A percentile compares a stretch with the other conserved stretches of the same genome.
Evolutionary conservation across 2,329 filamentous ascomycete genomes (phyloP).

Genomic region (Incumbomyces delicatus): DNA sequence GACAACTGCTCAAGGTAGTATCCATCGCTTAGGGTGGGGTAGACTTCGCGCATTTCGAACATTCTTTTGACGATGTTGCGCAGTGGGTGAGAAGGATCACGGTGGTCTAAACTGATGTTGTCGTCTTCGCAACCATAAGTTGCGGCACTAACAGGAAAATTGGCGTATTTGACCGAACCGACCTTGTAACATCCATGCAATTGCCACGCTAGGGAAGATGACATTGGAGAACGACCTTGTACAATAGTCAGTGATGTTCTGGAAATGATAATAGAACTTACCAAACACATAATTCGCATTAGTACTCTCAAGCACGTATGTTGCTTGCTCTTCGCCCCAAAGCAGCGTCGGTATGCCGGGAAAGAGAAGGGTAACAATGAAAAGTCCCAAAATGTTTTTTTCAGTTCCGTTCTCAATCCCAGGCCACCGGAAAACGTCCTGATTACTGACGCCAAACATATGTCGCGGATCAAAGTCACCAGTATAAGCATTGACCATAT

Average conservation of each 20-base stretch:
- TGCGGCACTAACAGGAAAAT: slow-evolving; percentile 41
- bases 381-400: slow-evolving; percentile 41
- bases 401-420: slow-evolving; percentile 41
- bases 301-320: slow-evolving; percentile 47
- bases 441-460: slow-evolving; percentile 46
- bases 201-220: slow-evolving; percentile 44
- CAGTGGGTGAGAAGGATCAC: slow-evolving; percentile 44
- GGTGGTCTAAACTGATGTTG: slow-evolving; percentile 41
- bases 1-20: slow-evolving; percentile 38
- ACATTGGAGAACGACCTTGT: slow-evolving; percentile 30
- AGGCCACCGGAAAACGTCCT: slow-evolving; percentile 48
- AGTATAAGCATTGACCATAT: slow-evolving; percentile 42
- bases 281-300: slow-evolving; percentile 42
- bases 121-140: slow-evolving; percentile 42
- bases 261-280: slow-evolving; percentile 24
- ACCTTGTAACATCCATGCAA: slow-evolving; percentile 47
- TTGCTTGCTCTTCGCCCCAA: slow-evolving; percentile 49
- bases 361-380: slow-evolving; percentile 41
- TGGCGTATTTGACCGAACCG: slow-evolving; percentile 38
- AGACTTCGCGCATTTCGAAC: slow-evolving; percentile 41
- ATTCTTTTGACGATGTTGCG: slow-evolving; percentile 44
- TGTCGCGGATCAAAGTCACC: slow-evolving; percentile 46
- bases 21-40: slow-evolving; percentile 43
- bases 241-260: neutral
- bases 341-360: slow-evolving; percentile 43